These are phyloP conservation scores for Neofusicoccum kwambonambiense DNA, from an alignment of 2,329 filamentous ascomycete genomes.

Conservation along the genomic window DNA sequence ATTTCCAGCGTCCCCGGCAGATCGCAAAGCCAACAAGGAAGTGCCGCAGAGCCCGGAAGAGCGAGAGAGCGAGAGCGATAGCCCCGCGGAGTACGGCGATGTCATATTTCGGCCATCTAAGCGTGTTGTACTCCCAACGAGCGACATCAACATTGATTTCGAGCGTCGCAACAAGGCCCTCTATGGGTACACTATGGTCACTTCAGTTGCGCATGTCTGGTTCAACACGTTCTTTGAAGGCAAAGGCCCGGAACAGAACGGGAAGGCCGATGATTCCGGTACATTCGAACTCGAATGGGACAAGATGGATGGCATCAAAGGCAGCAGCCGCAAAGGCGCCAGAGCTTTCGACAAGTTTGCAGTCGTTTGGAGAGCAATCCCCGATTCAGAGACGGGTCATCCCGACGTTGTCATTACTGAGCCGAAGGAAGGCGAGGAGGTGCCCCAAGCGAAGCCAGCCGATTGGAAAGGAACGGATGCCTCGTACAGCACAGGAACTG, in stretches of 20 bases:
- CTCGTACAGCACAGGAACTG: background rate
- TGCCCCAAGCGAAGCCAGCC: conserved; percentile 67
- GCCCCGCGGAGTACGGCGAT: conserved; percentile 37
- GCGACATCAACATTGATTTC: conserved; percentile 86
- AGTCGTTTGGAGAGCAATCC: conserved; percentile 72
- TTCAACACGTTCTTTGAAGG: conserved; percentile 96
- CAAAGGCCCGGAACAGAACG: conserved; percentile 65
- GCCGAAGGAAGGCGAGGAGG: conserved; percentile 64
- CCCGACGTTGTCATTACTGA: conserved; percentile 57
- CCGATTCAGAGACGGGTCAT: conserved; percentile 28
- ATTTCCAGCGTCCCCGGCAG: background rate
- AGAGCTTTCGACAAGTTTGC: conserved; percentile 77
- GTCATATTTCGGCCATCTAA: conserved; percentile 74
- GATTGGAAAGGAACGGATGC: conserved; percentile 68
- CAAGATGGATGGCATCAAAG: conserved; percentile 91
- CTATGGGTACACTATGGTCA: conserved; percentile 82
- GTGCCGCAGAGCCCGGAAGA: background rate
- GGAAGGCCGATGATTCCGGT: conserved; percentile 66
- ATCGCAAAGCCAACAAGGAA: conserved; percentile 14
- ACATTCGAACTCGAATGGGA: conserved; percentile 73
- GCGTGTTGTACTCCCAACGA: conserved; percentile 70
- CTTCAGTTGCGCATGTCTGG: conserved; percentile 92
- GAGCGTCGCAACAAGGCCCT: conserved; percentile 80
- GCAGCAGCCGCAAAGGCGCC: conserved; percentile 77
- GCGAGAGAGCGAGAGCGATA: background rate